Conservation (phyloP, 768 basidiomycete genomes). For the Tulasnella sp. region DNA sequence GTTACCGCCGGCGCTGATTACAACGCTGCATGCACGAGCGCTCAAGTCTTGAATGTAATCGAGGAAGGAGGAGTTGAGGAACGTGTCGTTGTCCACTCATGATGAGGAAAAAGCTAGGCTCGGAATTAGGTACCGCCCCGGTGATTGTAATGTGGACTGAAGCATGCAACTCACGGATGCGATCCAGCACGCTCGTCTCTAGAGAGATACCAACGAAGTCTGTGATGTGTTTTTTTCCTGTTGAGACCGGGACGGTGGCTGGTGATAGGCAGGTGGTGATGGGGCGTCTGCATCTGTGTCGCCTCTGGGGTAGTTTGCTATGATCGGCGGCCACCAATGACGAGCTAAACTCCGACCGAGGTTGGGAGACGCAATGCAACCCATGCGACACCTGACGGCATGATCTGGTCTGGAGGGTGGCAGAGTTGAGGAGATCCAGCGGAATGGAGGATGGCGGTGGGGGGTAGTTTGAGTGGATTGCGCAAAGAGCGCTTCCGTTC, state of each 20-base stretch:
- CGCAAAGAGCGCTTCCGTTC: too few species aligned
- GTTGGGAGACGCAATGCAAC: too few species aligned
- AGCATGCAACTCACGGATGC: conserved; percentile 56
- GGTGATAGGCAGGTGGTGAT: conserved; percentile 15
- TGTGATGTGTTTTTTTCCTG: conserved; percentile 41
- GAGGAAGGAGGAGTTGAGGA: conserved; percentile 68
- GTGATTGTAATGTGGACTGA: conserved; percentile 14
- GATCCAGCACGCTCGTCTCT: conserved; percentile 71
- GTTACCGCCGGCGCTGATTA: conserved; percentile 78
- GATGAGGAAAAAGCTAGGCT: conserved; percentile 19
- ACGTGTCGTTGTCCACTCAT: conserved; percentile 54
- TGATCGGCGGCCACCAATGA: too few species aligned
- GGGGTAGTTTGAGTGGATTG: too few species aligned
- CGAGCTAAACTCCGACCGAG: too few species aligned
- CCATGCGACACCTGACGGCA: too few species aligned
- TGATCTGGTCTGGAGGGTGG: too few species aligned
- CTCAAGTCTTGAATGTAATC: conserved; percentile 74
- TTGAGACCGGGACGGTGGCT: conserved; percentile 22
- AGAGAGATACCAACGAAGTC: conserved; percentile 74
- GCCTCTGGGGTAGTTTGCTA: too few species aligned
- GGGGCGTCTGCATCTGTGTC: too few species aligned
- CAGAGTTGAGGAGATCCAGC: too few species aligned
- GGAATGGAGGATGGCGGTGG: too few species aligned
- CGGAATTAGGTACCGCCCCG: too few species aligned
- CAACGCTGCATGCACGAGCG: conserved; percentile 65